Evolutionary conservation across 805 yeast species (phyloP), one percentile per base, ranked within the genome.

Genomic region (Sugiyamaella valdiviana): DNA sequence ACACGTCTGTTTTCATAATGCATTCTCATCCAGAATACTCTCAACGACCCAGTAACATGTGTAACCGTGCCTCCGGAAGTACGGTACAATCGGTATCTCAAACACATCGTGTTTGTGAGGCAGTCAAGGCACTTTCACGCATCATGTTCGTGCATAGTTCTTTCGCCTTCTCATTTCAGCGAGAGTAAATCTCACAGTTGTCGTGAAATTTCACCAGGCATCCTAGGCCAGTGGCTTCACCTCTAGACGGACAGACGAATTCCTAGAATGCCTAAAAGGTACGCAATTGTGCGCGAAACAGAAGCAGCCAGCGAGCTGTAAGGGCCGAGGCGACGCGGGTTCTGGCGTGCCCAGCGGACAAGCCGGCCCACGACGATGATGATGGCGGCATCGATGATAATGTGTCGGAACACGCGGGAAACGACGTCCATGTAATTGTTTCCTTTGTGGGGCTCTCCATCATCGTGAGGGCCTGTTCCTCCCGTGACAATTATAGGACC

Each of bases 301-400:
- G 32, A 26, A 3, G 32, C 9, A n/a, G 14, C 32, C 5, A 26
- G 3, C 3, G n/a, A 12, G 32, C 32, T 26, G 32, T 26, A 26
- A 3, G 32, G 32, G 4, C 32, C 32, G 4, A 26, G 32, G 3
- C 32, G 32, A 3, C n/a, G n/a, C 7, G 50, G 50, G 14, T 46
- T 46, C 16, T 26, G 42, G 6, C 50, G 50, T n/a, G 44, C 14
- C 44, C 44, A 46, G 6, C 35, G 29, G 24, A 41, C 22, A 20
- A 41, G 6, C 15, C 36, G 29, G n/a, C 40, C 45, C 7, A 42
- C 7, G 9, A 41, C 16, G 10, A 46, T n/a, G 20, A 41, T 22
- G 14, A 20, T 23, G 10, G 39, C 35, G 21, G 37, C 39, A 46
- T 46, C 50, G 20, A 46, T 41, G 6, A 39, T 26, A 15, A 46